Base-by-base conservation (phyloP, 2,329 filamentous ascomycete species). In the Alternaria ethzedia region DNA sequence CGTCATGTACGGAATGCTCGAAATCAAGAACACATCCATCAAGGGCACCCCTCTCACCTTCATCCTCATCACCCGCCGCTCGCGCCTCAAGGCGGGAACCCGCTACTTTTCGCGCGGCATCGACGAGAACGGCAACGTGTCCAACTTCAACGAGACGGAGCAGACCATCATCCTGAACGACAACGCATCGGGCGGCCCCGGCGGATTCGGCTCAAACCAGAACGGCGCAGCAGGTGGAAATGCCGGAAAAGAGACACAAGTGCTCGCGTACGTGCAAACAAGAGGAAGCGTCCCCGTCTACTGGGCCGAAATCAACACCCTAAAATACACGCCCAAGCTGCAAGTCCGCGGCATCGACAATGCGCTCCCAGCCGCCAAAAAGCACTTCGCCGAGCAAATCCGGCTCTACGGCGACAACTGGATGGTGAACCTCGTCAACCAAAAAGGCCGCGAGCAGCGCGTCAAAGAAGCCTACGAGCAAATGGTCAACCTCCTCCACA, bases 111-210 rank as follows among this genome's bases (percentile, higher is more conserved):
- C 96, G 3, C 90, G 96, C 68, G 96, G 96, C 55, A 89, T 98
- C 50, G 95, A 99, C 76, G 94, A 97, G 69, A 86, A 96, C 65
- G 96, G 96, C 23, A 89, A 98, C 78, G 96, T 96, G n/a, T 93
- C 96, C 69, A 99, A 99, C 80, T 99, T 95, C 86, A 99, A 99
- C 78, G 96, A 99, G 84, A 98, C 96, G 0, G 96, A 99, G 78
- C 96, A 99, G 78, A 86, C 96, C 32, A 86, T 97, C 64, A 89
- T 99, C 41, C 82, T 98, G 70, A 98, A 98, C 74, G 96, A 98
- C 80, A 87, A 83, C 59, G 86, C 87, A 51, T 86, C 86, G 4
- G 89, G 89, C 61, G 91, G 91, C 1, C 82, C 96, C 46, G 90
- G 92, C 44, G 94, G 94, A 7, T 97, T 92, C 79, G 91, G 87